Conservation (phyloP, 495 filamentous ascomycete genomes). For the Daldinia bambusicola region DNA sequence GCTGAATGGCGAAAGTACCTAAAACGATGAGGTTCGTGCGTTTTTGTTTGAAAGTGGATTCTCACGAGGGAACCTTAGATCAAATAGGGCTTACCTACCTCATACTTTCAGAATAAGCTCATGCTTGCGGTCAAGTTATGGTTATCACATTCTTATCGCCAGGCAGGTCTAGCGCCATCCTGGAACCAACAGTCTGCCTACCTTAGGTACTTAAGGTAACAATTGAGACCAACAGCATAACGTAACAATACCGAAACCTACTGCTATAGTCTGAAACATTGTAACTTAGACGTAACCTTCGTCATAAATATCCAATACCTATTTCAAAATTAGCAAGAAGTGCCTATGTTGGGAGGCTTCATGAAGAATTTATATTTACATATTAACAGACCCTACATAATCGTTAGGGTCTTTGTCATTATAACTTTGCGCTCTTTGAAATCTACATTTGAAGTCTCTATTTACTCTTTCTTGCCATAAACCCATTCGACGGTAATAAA, state of each 20-base stretch:
- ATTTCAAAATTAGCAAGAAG: no score
- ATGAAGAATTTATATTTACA: background rate
- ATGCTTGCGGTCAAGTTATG: slow-evolving; percentile 1
- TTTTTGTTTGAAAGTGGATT: background rate
- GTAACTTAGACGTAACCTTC: no score
- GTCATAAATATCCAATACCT: no score
- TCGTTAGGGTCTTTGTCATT: background rate
- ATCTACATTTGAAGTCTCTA: background rate
- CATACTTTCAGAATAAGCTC: no score
- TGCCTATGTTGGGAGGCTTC: no score
- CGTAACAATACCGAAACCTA: background rate
- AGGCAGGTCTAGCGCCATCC: background rate
- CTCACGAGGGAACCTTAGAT: background rate
- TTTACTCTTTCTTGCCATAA: background rate
- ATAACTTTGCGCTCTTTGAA: background rate
- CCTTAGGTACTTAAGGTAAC: no score
- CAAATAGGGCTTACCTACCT: background rate
- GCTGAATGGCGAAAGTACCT: no score
- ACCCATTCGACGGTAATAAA: background rate
- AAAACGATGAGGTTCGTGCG: background rate
- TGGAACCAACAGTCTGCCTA: background rate
- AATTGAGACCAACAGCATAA: no score
- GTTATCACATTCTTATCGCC: background rate
- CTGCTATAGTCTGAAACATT: background rate
- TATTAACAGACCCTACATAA: background rate